A percentile compares a stretch with the other conserved stretches of the same genome.
Evolutionary conservation across 352 stramenopile genomes (phyloP).

Genomic region (Globisporangium canariense): DNA sequence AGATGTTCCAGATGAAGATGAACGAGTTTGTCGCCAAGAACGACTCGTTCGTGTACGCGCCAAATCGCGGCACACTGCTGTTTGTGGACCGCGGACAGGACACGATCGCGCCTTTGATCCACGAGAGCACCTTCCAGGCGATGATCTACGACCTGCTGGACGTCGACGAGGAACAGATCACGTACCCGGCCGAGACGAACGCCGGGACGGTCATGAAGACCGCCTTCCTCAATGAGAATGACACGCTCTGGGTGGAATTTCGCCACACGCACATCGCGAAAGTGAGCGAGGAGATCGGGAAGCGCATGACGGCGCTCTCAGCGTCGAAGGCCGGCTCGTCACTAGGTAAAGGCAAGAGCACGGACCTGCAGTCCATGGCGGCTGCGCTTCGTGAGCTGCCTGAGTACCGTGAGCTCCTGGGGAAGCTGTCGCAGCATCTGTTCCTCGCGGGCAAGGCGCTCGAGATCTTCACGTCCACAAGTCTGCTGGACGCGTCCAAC

Average conservation of each 20-base stretch:
- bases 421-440: constrained; percentile 94
- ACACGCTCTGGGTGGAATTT: constrained; percentile 96
- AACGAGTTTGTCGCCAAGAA: constrained; percentile 94
- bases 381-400: constrained; percentile 88
- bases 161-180: constrained; percentile 93
- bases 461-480: constrained; percentile 88
- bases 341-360: constrained; percentile 73
- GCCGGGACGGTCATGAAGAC: constrained; percentile 79
- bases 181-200: constrained; percentile 87
- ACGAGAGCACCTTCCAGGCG: constrained; percentile 97
- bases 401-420: constrained; percentile 94
- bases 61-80: constrained; percentile 90
- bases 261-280: constrained; percentile 95
- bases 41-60: constrained; percentile 87
- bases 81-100: constrained; percentile 94
- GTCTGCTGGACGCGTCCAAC: constrained; percentile 89
- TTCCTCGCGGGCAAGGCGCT: constrained; percentile 93
- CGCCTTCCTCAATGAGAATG: constrained; percentile 95
- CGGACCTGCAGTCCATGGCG: constrained; percentile 91
- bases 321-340: constrained; percentile 79
- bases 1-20: constrained; percentile 93
- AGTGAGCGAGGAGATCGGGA: constrained; percentile 78
- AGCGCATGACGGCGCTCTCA: constrained; percentile 69
- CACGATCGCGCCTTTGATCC: constrained; percentile 93
- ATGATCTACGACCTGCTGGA: constrained; percentile 96